Evolutionary conservation across 2,329 filamentous ascomycete genomes (phyloP).

Genomic region (Pyricularia pennisetigena): DNA sequence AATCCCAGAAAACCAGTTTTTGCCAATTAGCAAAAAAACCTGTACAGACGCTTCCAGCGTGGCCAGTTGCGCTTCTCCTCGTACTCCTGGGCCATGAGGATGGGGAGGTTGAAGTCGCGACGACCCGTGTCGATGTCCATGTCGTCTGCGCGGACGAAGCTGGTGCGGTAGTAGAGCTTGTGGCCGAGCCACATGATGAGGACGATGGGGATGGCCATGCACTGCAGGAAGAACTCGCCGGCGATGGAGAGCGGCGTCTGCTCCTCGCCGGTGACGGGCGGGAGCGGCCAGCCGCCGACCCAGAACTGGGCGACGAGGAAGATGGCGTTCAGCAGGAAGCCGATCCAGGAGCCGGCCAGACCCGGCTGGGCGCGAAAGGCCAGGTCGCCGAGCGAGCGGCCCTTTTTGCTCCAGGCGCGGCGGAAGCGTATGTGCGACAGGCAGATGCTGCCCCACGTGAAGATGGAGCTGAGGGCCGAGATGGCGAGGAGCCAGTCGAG

Average conservation of each 20-base stretch:
- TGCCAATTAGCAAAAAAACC: conserved; percentile 52
- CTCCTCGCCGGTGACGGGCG: conserved; percentile 23
- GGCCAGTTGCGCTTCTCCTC: conserved; percentile 67
- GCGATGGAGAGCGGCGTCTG: conserved; percentile 39
- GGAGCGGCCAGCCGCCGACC: conserved; percentile 71
- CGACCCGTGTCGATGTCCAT: conserved; percentile 86
- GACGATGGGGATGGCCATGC: conserved; percentile 61
- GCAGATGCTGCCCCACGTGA: conserved; percentile 80
- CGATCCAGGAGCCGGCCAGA: conserved; percentile 69
- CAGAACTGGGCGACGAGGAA: conserved; percentile 82
- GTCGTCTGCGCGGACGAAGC: conserved; percentile 54
- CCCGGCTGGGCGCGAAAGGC: conserved; percentile 77
- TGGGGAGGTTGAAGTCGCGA: conserved; percentile 71
- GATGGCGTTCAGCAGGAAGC: conserved; percentile 63
- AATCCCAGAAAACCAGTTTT: not conserved
- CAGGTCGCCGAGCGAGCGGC: conserved; percentile 64
- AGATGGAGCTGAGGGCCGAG: conserved; percentile 62
- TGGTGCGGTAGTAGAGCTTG: conserved; percentile 65
- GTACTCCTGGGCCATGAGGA: conserved; percentile 69
- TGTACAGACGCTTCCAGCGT: conserved; percentile 66
- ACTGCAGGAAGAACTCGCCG: conserved; percentile 61
- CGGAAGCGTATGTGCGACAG: conserved; percentile 91
- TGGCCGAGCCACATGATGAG: conserved; percentile 60
- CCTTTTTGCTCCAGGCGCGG: conserved; percentile 60
- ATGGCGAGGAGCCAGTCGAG: conserved; percentile 75